A percentile compares a stretch with the other conserved stretches of the same genome.
These are phyloP conservation scores for Euphorbia pulcherrima DNA, from an alignment of 345 rosid genomes.

Conservation along the genomic window DNA sequence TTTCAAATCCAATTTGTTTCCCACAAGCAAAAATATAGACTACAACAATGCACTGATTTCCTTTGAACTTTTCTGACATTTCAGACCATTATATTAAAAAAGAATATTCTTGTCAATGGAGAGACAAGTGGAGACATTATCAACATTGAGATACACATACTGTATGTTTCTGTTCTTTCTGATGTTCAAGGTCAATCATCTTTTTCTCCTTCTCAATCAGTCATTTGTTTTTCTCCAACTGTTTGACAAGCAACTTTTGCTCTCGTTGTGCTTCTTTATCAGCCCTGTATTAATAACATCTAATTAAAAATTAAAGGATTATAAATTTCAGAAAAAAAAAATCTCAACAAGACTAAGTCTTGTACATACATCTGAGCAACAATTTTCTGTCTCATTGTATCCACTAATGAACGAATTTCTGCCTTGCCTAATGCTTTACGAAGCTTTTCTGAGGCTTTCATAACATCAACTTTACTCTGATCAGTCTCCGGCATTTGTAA, in stretches of 20 bases:
- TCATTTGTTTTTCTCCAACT: slow-evolving; percentile 62
- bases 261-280: slow-evolving; percentile 57
- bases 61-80: not conserved
- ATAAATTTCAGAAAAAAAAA: not conserved
- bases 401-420: slow-evolving; percentile 53
- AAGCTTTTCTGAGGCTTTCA: slow-evolving; percentile 57
- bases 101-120: not conserved
- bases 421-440: slow-evolving; percentile 51
- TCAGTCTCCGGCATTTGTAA: slow-evolving; percentile 41
- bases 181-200: slow-evolving; percentile 57
- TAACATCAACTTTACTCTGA: slow-evolving; percentile 31
- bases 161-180: slow-evolving; percentile 54
- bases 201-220: slow-evolving; percentile 76
- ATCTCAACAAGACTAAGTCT: slow-evolving; percentile 4
- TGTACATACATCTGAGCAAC: slow-evolving; percentile 50
- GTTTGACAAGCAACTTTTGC: slow-evolving; percentile 55
- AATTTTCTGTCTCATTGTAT: slow-evolving; percentile 50
- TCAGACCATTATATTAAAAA: not conserved
- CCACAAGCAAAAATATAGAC: not conserved
- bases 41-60: no score
- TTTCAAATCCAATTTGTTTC: not conserved
- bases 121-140: not conserved
- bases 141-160: slow-evolving; percentile 33
- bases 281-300: slow-evolving; percentile 37
- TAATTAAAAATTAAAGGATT: not conserved